A percentile compares a stretch with the other conserved stretches of the same genome.
These are phyloP conservation scores for Reticulascus tulasneorum DNA, from an alignment of 2,329 filamentous ascomycete genomes.

Conservation along the genomic window DNA sequence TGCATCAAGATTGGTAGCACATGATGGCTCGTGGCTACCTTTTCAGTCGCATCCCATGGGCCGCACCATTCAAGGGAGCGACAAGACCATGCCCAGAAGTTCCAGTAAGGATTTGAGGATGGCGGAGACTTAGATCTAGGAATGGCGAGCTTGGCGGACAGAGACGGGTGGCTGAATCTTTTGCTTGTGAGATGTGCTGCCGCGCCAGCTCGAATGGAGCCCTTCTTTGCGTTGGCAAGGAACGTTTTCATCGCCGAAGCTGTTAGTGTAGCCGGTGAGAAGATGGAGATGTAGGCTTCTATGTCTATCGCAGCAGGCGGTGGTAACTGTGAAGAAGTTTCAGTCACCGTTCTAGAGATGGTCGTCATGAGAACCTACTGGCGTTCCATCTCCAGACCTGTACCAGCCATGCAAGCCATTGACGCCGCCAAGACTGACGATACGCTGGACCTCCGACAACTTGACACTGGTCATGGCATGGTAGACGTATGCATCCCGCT, in stretches of 20 bases:
- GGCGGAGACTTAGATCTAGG: slow-evolving; percentile 41
- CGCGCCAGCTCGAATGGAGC: slow-evolving; percentile 53
- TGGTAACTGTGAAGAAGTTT: slow-evolving; percentile 24
- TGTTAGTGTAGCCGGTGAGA: slow-evolving; percentile 56
- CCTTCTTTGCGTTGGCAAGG: slow-evolving; percentile 59
- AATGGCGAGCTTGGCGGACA: slow-evolving; percentile 34
- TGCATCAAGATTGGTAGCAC: slow-evolving; percentile 72
- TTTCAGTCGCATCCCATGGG: slow-evolving; percentile 47
- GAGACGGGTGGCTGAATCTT: slow-evolving; percentile 45
- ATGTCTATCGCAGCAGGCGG: slow-evolving; percentile 56
- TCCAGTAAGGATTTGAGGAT: slow-evolving; percentile 60
- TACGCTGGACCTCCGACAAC: slow-evolving; percentile 44
- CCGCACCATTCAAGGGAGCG: slow-evolving; percentile 63
- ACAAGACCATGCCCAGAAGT: slow-evolving; percentile 64
- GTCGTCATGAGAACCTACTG: slow-evolving; percentile 20
- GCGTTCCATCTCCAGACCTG: slow-evolving; percentile 28
- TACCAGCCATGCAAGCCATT: slow-evolving; percentile 50
- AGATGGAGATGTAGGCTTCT: slow-evolving; percentile 63
- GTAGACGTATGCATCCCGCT: slow-evolving; percentile 44
- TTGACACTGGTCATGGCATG: slow-evolving; percentile 48
- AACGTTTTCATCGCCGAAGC: slow-evolving; percentile 60
- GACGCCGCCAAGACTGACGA: slow-evolving; percentile 36
- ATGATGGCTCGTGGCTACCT: slow-evolving; percentile 58
- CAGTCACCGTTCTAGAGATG: slow-evolving; percentile 2
- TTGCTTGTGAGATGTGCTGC: slow-evolving; percentile 52